phyloP scores from a whole-genome alignment of 2,329 filamentous ascomycete genomes.

The Beauveria bassiana region DNA sequence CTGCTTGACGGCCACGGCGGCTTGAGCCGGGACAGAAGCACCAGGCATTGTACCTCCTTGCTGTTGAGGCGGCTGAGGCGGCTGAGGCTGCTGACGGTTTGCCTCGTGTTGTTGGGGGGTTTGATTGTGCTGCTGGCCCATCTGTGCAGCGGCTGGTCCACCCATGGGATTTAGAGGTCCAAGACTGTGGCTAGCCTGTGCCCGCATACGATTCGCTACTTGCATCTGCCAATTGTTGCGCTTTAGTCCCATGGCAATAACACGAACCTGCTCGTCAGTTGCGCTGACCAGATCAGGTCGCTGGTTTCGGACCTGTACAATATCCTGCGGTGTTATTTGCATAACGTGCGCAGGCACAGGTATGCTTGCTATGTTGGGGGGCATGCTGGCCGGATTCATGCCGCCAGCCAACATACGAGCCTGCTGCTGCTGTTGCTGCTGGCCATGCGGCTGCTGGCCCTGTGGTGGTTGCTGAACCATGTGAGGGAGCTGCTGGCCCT shows the following conservation, averaged over 20 bases:
- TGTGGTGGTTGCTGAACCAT: conserved; percentile 14
- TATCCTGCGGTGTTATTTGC: conserved; percentile 27
- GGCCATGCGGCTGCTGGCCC: conserved; percentile 15
- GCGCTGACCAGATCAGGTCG: conserved; percentile 20
- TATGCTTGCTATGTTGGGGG: conserved; percentile 19
- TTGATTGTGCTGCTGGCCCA: conserved; percentile 14
- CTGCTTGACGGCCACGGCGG: conserved; percentile 19
- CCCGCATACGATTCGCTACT: conserved; percentile 20
- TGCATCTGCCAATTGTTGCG: conserved; percentile 22
- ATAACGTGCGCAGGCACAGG: conserved; percentile 24
- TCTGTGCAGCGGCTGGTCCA: conserved; percentile 12
- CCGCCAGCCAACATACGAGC: conserved; percentile 13
- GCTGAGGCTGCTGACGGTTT: conserved; percentile 31
- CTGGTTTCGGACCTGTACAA: conserved; percentile 23
- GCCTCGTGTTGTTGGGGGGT: conserved; percentile 13
- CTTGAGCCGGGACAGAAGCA: conserved; percentile 8
- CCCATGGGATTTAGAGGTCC: conserved; percentile 15
- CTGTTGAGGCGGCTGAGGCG: conserved; percentile 22
- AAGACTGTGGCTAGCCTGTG: conserved; percentile 15
- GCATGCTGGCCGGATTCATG: conserved; percentile 15
- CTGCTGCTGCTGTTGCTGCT: conserved; percentile 17
- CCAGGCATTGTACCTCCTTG: conserved; percentile 19
- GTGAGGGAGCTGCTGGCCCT: conserved; percentile 10
- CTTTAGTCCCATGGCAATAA: conserved; percentile 27
- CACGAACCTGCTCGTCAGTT: conserved; percentile 27